Base-by-base conservation (phyloP, 2,329 filamentous ascomycete genomes). In the Cordyceps cateniannulata region DNA sequence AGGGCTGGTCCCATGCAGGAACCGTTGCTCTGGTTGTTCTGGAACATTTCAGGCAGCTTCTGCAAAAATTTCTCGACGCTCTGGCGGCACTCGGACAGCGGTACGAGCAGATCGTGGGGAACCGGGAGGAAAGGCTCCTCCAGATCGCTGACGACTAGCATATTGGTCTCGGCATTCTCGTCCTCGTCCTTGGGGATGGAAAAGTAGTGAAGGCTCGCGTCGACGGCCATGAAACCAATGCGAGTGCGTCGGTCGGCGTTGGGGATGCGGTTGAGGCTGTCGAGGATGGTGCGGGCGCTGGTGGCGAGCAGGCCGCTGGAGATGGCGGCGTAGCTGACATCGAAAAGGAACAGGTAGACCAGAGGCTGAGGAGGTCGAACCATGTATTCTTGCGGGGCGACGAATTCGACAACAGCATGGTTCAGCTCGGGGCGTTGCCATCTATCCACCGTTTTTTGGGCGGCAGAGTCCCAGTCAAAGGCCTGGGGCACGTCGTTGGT, bases 381-480 rank as follows among this genome's bases (percentile, higher is more conserved):
- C 95, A 99, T 99, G 77, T 99, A 99, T 76, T 99, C 95, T 75
- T 99, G 95, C 2, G 95, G 95, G 14, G 95, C 95, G 66, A 99
- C 90, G 71, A 97, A 99, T 71, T 99, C 95, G 63, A 96, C 93
- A 40, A 98, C 92, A n/a, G 92, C 85, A 72, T 97, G 89, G 77
- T 99, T 99, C 63, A 99, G 81, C 73, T 99, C 95, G 44, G 91
- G 84, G 68, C 95, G 84, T 73, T 96, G 88, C 89, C 95, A 96
- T 71, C 95, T 82, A 73, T 99, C 93, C 55, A 96, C 88, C 57
- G 86, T 89, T 79, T 96, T 93, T 75, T 98, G 93, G 59, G 92
- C 82, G 49, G 91, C 88, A 38, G 91, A 88, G 75, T 99, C 95
- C 95, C 95, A 99, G 73, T 99, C 95, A 67, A 99, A 99, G 42